A percentile compares a stretch with the other conserved stretches of the same genome.
Conservation (phyloP, 78 protist species). For the Tieghemostelium lacteum region DNA sequence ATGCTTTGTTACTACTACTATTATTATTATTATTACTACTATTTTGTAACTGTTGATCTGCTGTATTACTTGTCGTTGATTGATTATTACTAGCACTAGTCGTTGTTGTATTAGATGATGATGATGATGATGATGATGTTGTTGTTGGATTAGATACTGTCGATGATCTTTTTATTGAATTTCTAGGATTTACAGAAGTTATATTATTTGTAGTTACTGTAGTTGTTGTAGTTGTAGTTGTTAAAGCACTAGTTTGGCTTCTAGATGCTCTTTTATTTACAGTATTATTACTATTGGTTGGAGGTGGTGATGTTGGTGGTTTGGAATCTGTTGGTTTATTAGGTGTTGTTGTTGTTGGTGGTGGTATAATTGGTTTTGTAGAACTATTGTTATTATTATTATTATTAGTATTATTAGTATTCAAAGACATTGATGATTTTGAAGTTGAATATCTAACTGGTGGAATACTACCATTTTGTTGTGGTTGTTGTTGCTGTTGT, state of each 20-base stretch:
- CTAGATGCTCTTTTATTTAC: not conserved
- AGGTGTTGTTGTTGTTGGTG: not conserved
- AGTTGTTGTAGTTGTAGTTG: not conserved
- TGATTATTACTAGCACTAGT: not conserved
- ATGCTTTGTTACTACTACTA: not conserved
- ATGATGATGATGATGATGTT: too few species aligned
- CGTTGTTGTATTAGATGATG: not conserved
- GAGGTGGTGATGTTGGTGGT: not conserved
- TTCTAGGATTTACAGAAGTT: not conserved
- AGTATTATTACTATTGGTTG: not conserved
- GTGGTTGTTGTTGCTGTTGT: conserved; percentile 2
- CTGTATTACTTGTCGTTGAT: not conserved
- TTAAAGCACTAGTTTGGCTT: not conserved
- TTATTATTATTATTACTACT: not conserved
- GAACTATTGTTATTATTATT: not conserved
- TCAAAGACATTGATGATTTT: not conserved
- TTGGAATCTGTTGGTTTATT: not conserved
- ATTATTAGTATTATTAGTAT: not conserved
- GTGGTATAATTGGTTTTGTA: not conserved
- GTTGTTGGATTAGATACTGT: not conserved
- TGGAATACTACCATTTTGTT: not conserved
- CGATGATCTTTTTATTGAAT: not conserved
- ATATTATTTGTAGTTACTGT: not conserved
- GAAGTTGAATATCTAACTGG: not conserved
- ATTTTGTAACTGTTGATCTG: not conserved